Evolutionary conservation across 2,329 filamentous ascomycete species (phyloP), one percentile per base, ranked within the genome.

Genomic region (Fusarium sp.): DNA sequence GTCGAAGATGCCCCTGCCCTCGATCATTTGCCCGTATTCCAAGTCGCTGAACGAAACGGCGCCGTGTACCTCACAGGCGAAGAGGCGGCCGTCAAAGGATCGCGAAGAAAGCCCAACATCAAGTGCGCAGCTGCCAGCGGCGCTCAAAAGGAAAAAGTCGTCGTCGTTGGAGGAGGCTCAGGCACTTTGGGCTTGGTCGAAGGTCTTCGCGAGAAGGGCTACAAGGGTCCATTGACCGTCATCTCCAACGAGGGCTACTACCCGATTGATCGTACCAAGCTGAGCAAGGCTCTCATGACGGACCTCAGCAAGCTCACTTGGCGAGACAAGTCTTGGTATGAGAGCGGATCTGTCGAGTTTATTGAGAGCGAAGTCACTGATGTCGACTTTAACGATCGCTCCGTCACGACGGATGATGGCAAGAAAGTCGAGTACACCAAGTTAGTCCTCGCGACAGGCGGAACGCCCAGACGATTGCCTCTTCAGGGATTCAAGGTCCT

Each of bases 1-100:
- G 94, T 98, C 68, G 97, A 99, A 84, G 95, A 98, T 80, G 95
- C 96, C 1, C 97, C 97, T 0, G 97, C 94, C 2, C 90, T 97
- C 30, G 95, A 98, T 79, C 89, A 94, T n/a, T 86, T 99, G 30
- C 90, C 93, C 54, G 92, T 92, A 60, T 99, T 97, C 85, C 91
- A 94, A 63, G 87, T 98, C 35, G 86, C 91, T 35, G 92, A 97
- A 82, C 95, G 93, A 80, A 91, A 97, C 77, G 95, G 94, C 35
- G 92, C 89, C 6, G 92, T 98, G 3, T 98, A 95, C 82, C 90
- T 99, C 73, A 92, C 92, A 45, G 95, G 93, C 27, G 94, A 96
- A 34, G 92, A 97, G 81, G 88, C 90, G 1, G 87, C 88, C 34
- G 93, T 99, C 84, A 97, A 97, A 84, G 85, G 89, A 16, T 94